These are phyloP conservation scores for Neurospora intermedia DNA, from an alignment of 495 filamentous ascomycete species.

Conservation along the genomic window DNA sequence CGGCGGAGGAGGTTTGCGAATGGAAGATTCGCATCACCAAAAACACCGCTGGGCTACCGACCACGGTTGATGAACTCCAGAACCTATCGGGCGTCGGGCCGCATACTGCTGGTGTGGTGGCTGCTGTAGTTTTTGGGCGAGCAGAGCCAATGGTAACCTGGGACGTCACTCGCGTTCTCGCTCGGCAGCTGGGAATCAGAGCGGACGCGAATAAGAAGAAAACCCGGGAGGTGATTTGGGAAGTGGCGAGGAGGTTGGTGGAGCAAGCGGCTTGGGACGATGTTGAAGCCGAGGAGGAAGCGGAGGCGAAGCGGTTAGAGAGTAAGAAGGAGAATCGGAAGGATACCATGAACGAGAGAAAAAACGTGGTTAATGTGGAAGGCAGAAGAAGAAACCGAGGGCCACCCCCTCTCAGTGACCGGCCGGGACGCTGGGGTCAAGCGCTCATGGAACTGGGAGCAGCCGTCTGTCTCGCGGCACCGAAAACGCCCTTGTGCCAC, in stretches of 20 bases:
- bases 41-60: too few species aligned
- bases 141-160: slow-evolving; percentile 35
- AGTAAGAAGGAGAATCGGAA: not conserved
- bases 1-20: too few species aligned
- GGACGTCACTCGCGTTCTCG: slow-evolving; percentile 35
- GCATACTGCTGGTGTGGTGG: slow-evolving; percentile 34
- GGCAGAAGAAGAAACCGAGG: not conserved
- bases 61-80: slow-evolving; percentile 14
- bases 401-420: not conserved
- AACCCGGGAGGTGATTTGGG: slow-evolving; percentile 22
- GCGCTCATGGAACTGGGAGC: not conserved
- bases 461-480: not conserved
- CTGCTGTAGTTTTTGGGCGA: slow-evolving; percentile 34
- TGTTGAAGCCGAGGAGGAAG: not conserved
- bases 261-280: slow-evolving; percentile 22
- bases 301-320: not conserved
- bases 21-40: too few species aligned
- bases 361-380: not conserved
- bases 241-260: slow-evolving; percentile 30
- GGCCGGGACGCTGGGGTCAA: not conserved
- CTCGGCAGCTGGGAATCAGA: slow-evolving; percentile 29
- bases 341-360: not conserved
- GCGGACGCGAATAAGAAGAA: not conserved
- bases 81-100: slow-evolving; percentile 31
- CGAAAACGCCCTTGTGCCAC: not conserved